Evolutionary conservation across 257 asterid genomes (phyloP).

Genomic region (Anisodus acutangulus): DNA sequence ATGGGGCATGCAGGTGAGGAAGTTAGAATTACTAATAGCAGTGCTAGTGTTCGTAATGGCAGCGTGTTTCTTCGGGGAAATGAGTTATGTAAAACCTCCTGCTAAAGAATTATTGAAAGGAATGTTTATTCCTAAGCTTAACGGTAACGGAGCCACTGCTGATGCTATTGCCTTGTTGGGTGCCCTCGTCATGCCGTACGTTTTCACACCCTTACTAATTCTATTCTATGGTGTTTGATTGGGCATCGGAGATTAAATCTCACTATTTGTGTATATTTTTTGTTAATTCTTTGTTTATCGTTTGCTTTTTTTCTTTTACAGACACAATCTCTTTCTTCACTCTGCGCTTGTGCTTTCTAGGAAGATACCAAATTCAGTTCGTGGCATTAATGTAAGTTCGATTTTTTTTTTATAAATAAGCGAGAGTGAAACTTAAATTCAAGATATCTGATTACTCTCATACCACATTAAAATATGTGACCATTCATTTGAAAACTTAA

Average conservation of each 20-base stretch:
- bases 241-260: neutral
- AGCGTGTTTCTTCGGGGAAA: conserved; percentile 84
- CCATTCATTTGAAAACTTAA: neutral
- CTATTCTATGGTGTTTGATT: neutral
- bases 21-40: conserved; percentile 76
- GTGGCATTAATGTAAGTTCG: conserved; percentile 74
- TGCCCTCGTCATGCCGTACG: conserved; percentile 96
- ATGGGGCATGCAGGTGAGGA: conserved; percentile 58
- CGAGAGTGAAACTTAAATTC: no score
- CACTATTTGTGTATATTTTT: neutral
- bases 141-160: conserved; percentile 72
- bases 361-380: conserved; percentile 71
- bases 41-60: conserved; percentile 82
- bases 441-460: neutral
- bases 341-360: conserved; percentile 93
- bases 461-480: neutral
- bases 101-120: conserved; percentile 70
- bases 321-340: conserved; percentile 89
- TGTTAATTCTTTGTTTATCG: no score
- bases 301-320: conserved; percentile 17
- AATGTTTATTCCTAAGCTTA: conserved; percentile 80
- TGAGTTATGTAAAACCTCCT: conserved; percentile 80
- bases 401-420: neutral
- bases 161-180: conserved; percentile 91
- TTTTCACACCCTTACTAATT: neutral